These are phyloP conservation scores for Kwoniella bestiolae DNA, from an alignment of 768 basidiomycete genomes.

Conservation along the genomic window DNA sequence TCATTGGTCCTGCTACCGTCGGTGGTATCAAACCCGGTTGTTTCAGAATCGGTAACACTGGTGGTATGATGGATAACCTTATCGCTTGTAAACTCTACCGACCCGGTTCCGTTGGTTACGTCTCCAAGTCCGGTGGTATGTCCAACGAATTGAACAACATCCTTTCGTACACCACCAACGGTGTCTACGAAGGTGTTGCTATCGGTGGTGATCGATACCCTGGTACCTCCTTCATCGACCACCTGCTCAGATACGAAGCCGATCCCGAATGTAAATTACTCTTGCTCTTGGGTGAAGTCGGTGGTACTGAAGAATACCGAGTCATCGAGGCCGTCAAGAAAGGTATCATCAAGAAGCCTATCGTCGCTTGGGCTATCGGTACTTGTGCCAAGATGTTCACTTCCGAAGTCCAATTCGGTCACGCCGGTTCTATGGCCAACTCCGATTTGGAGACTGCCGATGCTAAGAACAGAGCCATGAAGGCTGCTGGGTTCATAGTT, in stretches of 20 bases:
- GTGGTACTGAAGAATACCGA: slow-evolving; percentile 98
- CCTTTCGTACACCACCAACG: slow-evolving; percentile 91
- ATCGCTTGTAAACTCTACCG: slow-evolving; percentile 98
- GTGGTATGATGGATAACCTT: slow-evolving; percentile 99
- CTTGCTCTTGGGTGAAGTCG: slow-evolving; percentile 96
- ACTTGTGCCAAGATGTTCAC: slow-evolving; percentile 99
- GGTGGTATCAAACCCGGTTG: slow-evolving; percentile 99
- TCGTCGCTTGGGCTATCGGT: slow-evolving; percentile 99
- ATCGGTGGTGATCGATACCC: slow-evolving; percentile 99
- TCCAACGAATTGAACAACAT: slow-evolving; percentile 99
- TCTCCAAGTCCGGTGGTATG: slow-evolving; percentile 99
- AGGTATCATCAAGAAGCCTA: slow-evolving; percentile 94
- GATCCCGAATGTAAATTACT: slow-evolving; percentile 99
- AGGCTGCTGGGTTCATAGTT: slow-evolving; percentile 90
- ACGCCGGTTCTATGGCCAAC: slow-evolving; percentile 98
- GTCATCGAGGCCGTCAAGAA: slow-evolving; percentile 96
- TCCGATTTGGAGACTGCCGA: slow-evolving; percentile 97
- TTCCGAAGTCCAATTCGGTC: slow-evolving; percentile 98
- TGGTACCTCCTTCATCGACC: slow-evolving; percentile 98
- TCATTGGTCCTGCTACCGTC: slow-evolving; percentile 96
- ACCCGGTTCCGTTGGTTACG: slow-evolving; percentile 94
- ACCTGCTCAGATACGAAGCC: slow-evolving; percentile 93
- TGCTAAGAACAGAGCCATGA: slow-evolving; percentile 96
- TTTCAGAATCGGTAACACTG: slow-evolving; percentile 99
- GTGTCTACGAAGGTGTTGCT: slow-evolving; percentile 99